A percentile compares a stretch with the other conserved stretches of the same genome.
Conservation (phyloP, 257 asterid genomes). For the Solanum dulcamara region DNA sequence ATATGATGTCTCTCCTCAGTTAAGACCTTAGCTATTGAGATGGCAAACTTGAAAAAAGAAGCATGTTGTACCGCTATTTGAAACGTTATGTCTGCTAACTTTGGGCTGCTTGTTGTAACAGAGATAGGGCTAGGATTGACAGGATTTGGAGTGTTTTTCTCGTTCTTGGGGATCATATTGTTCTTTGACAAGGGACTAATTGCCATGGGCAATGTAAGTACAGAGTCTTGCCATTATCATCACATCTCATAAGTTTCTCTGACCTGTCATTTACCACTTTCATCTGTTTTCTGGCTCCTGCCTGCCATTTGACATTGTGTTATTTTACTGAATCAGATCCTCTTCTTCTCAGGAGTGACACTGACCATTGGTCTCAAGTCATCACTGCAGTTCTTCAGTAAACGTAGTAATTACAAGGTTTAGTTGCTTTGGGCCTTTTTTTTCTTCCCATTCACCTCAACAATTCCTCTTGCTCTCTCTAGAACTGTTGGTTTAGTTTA, state of each 20-base stretch:
- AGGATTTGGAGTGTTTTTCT: constrained; percentile 83
- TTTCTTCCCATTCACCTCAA: neutral
- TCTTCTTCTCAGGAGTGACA: constrained; percentile 87
- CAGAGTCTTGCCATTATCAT: constrained; percentile 1
- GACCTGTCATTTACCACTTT: neutral
- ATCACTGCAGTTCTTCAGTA: constrained; percentile 81
- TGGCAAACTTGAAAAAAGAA: neutral
- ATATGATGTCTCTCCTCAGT: neutral
- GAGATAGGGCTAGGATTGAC: constrained; percentile 97
- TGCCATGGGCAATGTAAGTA: constrained; percentile 93
- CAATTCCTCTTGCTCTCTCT: neutral
- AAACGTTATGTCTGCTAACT: neutral
- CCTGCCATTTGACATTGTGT: neutral
- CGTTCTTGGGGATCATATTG: constrained; percentile 74
- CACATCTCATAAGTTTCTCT: neutral
- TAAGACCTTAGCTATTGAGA: neutral
- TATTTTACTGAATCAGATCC: constrained; percentile 51
- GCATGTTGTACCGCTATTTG: neutral
- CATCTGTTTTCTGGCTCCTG: neutral
- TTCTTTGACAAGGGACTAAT: constrained; percentile 90
- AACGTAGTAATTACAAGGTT: constrained; percentile 83
- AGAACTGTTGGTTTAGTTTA: neutral
- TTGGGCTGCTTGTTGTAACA: constrained; percentile 25
- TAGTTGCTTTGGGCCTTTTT: neutral
- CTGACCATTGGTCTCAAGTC: constrained; percentile 85